phyloP scores from a whole-genome alignment of 2,329 filamentous ascomycete genomes.

The Drechslerella dactyloides region DNA sequence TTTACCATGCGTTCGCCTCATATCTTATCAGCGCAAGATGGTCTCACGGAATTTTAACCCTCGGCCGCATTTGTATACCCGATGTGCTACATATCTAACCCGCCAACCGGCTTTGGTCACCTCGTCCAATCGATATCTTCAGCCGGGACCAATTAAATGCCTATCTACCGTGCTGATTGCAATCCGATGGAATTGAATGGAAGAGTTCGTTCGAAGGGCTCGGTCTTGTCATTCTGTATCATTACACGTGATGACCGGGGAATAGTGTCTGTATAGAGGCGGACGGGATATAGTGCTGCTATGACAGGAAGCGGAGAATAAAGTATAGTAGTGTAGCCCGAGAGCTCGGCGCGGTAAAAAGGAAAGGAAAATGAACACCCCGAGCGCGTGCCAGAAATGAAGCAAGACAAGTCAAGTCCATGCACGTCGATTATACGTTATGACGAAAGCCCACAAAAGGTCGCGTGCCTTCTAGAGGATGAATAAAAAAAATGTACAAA shows the following conservation, averaged over 20 bases:
- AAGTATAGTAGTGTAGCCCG: constrained; percentile 16
- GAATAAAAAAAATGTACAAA: constrained; percentile 44
- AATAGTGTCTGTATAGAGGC: constrained; percentile 22
- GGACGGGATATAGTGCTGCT: constrained; percentile 9
- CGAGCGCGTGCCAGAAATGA: constrained; percentile 41
- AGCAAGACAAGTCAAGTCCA: constrained; percentile 19
- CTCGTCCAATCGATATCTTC: constrained; percentile 13
- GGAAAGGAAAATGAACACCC: constrained; percentile 35
- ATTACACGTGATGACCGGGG: constrained; percentile 42
- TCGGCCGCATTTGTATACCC: neutral
- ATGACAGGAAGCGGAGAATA: constrained; percentile 22
- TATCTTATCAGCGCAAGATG: constrained; percentile 29
- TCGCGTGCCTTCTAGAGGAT: constrained; percentile 18
- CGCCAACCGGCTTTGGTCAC: constrained; percentile 6
- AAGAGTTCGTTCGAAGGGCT: constrained; percentile 23
- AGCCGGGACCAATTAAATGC: constrained; percentile 1
- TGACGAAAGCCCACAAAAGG: constrained; percentile 10
- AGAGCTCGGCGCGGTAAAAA: constrained; percentile 33
- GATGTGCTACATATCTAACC: too few species aligned
- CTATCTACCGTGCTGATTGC: neutral
- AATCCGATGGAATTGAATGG: neutral
- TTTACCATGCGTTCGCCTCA: constrained; percentile 12
- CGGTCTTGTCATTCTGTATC: constrained; percentile 44
- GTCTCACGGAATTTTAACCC: constrained; percentile 14
- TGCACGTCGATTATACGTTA: constrained; percentile 41